Base-by-base conservation (phyloP, 225 moss, liverwort and hornwort genomes). In the Physcomitrellopsis africana region DNA sequence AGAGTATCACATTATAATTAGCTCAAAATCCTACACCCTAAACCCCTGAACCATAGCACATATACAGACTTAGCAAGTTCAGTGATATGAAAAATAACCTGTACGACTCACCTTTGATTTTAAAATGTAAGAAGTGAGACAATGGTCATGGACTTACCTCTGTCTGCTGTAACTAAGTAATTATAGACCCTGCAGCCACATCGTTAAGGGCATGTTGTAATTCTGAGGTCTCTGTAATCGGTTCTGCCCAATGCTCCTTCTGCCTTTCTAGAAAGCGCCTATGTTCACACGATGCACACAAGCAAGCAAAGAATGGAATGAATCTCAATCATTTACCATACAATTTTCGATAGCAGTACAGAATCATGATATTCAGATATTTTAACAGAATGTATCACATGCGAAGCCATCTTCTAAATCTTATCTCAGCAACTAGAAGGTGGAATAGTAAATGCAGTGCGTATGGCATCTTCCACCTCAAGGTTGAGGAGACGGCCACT, bases 201-300 rank as follows among this genome's bases (percentile, higher is more conserved):
- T 82, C 87, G 86, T 89, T 87, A 20, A 87, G 84, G 75, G 81
- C 67, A 47, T 44, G 76, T 49, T 89, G 87, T 29, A 94, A 64
- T 68, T 90, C 90, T 69, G 82, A 84, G 60, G 83, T 89, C 72
- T 87, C 89, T 75, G 82, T 83, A 63, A 88, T 86, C 71, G 87
- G 68, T 60, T 82, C 85, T 69, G 82, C 83, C 87, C 72, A 80
- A 72, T 84, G 91, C 82, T 92, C 89, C 70, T 92, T 90, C 97
- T 99, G 90, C 84, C 80, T 84, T 78, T 72, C 85, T 82, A 79
- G 81, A 77, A 74, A 75, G 76, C 73, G 73, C 77, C 82, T 79
- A 84, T 55, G 81, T 76, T 74, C 85, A 78, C 69, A 75, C 78
- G 79, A 67, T 56, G 75, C 84, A 82, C 85, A 81, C 84, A 86